A percentile compares a stretch with the other conserved stretches of the same genome.
These are phyloP conservation scores for Poa pratensis DNA, from an alignment of 176 grass and related monocot species.

Conservation along the genomic window DNA sequence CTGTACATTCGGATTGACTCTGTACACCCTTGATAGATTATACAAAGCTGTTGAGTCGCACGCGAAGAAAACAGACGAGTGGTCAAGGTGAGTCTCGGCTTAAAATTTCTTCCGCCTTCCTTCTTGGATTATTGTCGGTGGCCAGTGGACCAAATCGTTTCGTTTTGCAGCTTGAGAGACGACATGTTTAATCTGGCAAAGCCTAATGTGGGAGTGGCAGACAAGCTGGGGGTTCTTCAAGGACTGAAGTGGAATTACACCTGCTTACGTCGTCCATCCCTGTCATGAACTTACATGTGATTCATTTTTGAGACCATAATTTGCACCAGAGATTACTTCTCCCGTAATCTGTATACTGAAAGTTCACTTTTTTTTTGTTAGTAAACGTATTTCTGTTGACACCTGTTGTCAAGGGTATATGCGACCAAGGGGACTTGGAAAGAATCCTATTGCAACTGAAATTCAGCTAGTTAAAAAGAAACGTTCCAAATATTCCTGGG, in stretches of 20 bases:
- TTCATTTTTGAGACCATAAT: constrained; percentile 7
- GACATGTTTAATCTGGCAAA: constrained; percentile 86
- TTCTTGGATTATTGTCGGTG: not conserved
- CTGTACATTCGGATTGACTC: constrained; percentile 71
- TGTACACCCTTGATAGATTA: constrained; percentile 81
- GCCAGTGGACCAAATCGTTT: constrained; percentile 28
- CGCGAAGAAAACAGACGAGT: constrained; percentile 87
- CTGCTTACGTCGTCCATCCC: constrained; percentile 70
- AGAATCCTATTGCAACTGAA: no score
- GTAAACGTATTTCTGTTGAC: not conserved
- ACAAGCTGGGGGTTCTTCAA: constrained; percentile 59
- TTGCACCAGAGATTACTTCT: not conserved
- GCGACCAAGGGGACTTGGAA: no score
- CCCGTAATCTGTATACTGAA: not conserved
- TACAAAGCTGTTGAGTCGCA: constrained; percentile 86
- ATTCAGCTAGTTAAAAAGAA: no score
- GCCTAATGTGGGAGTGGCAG: constrained; percentile 55
- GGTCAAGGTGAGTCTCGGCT: constrained; percentile 63
- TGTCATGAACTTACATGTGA: constrained; percentile 7
- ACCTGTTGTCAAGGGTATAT: no score
- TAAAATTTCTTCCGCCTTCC: constrained; percentile 4
- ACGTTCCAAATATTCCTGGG: no score
- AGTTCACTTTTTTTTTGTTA: not conserved
- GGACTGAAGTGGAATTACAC: constrained; percentile 63
- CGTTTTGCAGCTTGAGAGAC: constrained; percentile 66